These are phyloP conservation scores for Tulasnella sp. DNA, from an alignment of 768 basidiomycete species.

Conservation along the genomic window DNA sequence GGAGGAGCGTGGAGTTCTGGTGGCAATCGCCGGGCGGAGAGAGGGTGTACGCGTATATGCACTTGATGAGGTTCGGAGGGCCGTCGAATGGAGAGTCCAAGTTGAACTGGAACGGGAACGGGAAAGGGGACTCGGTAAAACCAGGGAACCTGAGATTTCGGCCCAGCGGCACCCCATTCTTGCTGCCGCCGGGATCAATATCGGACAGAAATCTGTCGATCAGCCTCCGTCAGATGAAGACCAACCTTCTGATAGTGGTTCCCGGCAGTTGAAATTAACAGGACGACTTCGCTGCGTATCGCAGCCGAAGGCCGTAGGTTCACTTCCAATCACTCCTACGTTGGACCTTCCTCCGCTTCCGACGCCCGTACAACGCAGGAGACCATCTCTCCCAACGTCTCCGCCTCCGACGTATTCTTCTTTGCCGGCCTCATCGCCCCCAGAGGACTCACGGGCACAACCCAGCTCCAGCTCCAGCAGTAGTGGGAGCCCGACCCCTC, in stretches of 20 bases:
- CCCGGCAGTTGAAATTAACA: too few relatives aligned
- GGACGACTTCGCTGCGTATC: too few relatives aligned
- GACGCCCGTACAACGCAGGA: too few relatives aligned
- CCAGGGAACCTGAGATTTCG: background rate
- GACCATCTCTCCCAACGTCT: background rate
- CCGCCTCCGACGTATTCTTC: slow-evolving; percentile 11
- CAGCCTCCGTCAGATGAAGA: background rate
- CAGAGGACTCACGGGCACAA: too few relatives aligned
- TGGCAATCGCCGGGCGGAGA: slow-evolving; percentile 74
- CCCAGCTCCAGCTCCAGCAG: background rate
- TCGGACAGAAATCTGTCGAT: background rate
- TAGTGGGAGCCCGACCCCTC: background rate
- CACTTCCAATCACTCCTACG: too few relatives aligned
- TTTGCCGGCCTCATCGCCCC: slow-evolving; percentile 1
- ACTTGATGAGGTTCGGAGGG: slow-evolving; percentile 72
- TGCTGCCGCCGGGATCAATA: background rate
- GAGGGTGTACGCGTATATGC: slow-evolving; percentile 85
- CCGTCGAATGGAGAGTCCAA: slow-evolving; percentile 79
- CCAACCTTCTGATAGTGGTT: background rate
- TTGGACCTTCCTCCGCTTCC: too few relatives aligned
- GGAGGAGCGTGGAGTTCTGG: slow-evolving; percentile 84
- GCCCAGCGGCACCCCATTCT: background rate
- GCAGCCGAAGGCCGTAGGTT: too few relatives aligned
- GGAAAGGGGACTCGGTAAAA: too few relatives aligned
- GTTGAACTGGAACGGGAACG: slow-evolving; percentile 62